Evolutionary conservation across 805 yeast species (phyloP), one percentile per base, ranked within the genome.

Genomic region (Maudiozyma bulderi): DNA sequence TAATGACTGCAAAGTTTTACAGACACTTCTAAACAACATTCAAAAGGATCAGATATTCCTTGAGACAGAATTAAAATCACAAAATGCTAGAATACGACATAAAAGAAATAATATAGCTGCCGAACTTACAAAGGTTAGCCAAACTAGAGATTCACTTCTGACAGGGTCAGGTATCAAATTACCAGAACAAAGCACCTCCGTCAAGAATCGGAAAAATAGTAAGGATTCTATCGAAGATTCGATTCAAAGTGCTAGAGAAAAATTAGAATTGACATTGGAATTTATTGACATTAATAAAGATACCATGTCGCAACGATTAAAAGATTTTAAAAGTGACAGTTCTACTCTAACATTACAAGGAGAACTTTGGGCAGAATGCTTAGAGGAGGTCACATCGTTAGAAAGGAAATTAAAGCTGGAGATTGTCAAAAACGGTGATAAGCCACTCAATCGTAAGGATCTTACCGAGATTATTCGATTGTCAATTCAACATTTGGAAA

Each of bases 31-130:
- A 13, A 49, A 52, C 6, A 53, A 55, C 9, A 51, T 56, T 37
- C 50, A 51, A n/a, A 61, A 60, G 40, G 67, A 65, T 45, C 47
- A 52, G 30, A 47, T 43, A 8, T 61, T 65, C 39, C 44, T 65
- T 3, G 50, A 53, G 11, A 52, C 49, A 9, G 68, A 65, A 47
- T 41, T 57, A 30, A 52, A 45, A 43, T 41, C 41, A n/a, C 56
- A 54, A 14, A 43, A 41, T 5, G 45, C 46, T 3, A 52, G 50
- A 40, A 50, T 60, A 38, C 51, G 53, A 39, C 48, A 30, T 39
- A 52, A 57, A 31, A 51, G 51, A 5, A 43, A 40, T 26, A 35
- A 40, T 33, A 43, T 59, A 2, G 48, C 53, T 32, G 49, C 50
- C 7, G 52, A 58, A 38, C 13, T 63, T 14, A 32, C 30, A 9